Conservation (phyloP, 2,329 filamentous ascomycete genomes). For the Penicillium griseofulvum region DNA sequence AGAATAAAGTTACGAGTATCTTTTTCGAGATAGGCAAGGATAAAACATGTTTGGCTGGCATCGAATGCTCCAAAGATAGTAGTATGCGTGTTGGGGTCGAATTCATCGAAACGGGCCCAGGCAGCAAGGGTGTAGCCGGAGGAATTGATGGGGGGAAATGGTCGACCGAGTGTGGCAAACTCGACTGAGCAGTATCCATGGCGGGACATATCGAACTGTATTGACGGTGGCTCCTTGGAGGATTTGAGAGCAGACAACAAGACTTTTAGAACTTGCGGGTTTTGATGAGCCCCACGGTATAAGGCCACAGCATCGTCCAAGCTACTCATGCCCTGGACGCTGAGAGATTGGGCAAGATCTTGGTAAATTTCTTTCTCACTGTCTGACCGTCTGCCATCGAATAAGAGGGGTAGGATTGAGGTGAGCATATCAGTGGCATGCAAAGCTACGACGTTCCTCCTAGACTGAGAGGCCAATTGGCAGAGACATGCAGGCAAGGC, state of each 20-base stretch:
- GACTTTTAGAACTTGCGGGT: constrained; percentile 62
- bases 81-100: constrained; percentile 81
- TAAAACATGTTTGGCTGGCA: constrained; percentile 84
- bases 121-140: constrained; percentile 83
- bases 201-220: constrained; percentile 89
- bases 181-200: constrained; percentile 90
- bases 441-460: constrained; percentile 67
- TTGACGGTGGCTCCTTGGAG: constrained; percentile 75
- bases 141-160: constrained; percentile 78
- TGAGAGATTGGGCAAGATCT: constrained; percentile 64
- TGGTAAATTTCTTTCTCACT: constrained; percentile 61
- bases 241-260: constrained; percentile 69
- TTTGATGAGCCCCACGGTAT: constrained; percentile 56
- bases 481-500: constrained; percentile 65
- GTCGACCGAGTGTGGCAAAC: constrained; percentile 75
- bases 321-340: constrained; percentile 72
- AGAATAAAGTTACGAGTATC: constrained; percentile 93
- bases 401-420: constrained; percentile 62
- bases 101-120: constrained; percentile 86
- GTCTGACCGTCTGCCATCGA: constrained; percentile 54
- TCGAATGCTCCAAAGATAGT: constrained; percentile 97
- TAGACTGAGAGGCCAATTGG: constrained; percentile 59
- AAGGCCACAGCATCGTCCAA: constrained; percentile 83
- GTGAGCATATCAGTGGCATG: constrained; percentile 70
- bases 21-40: constrained; percentile 89